Percentiles rank a stretch among this genome's conserved stretches.
Conservation (phyloP, 805 yeast genomes). For the Candida manassasensis region DNA sequence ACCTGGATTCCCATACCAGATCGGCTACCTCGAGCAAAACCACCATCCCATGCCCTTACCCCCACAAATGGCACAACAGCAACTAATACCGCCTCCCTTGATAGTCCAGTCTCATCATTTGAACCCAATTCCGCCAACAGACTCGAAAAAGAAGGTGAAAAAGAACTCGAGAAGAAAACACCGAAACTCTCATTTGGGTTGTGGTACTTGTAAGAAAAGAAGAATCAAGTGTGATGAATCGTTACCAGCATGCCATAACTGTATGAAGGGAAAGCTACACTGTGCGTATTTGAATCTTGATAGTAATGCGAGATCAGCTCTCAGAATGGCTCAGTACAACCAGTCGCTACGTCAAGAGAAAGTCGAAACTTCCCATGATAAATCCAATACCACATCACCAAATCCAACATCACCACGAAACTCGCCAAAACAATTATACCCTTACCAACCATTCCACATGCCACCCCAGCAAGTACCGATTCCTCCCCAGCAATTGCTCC, state of each 20-base stretch:
- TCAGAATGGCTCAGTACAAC: constrained; percentile 46
- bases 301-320: constrained; percentile 44
- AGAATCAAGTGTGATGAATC: constrained; percentile 50
- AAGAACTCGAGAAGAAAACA: constrained; percentile 54
- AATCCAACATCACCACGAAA: neutral
- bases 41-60: constrained; percentile 3
- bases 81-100: neutral
- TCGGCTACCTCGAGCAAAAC: constrained; percentile 5
- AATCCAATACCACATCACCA: constrained; percentile 3
- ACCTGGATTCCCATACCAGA: constrained; percentile 1
- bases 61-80: constrained; percentile 2
- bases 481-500: neutral
- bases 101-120: neutral
- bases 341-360: constrained; percentile 28
- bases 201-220: constrained; percentile 55
- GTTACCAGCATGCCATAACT: constrained; percentile 45
- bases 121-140: constrained; percentile 4
- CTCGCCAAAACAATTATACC: constrained; percentile 1
- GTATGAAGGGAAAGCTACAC: constrained; percentile 42
- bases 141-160: constrained; percentile 17
- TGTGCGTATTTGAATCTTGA: constrained; percentile 45
- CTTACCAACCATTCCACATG: constrained; percentile 2
- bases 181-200: constrained; percentile 70
- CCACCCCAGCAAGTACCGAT: neutral
- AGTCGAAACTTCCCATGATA: constrained; percentile 9